Evolutionary conservation across 1,284 basidiomycete genomes (phyloP).

Genomic region (Coniferiporia sulphurascens): DNA sequence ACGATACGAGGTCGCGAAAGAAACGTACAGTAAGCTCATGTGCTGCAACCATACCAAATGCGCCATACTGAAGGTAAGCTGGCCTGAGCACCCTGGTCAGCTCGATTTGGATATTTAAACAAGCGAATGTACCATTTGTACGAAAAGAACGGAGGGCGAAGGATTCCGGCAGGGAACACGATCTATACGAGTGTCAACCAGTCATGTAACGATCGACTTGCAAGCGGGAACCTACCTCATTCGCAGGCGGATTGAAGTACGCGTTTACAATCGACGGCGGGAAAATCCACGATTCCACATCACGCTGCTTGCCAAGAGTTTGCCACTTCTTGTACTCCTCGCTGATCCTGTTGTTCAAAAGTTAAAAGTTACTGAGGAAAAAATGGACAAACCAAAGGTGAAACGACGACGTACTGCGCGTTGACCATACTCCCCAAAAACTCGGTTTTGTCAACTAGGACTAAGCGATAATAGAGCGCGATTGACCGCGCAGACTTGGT

Average conservation of each 20-base stretch:
- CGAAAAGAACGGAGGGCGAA: constrained; percentile 91
- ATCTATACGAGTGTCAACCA: constrained; percentile 50
- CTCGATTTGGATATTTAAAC: constrained; percentile 11
- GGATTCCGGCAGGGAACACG: constrained; percentile 94
- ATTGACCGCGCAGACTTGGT: constrained; percentile 72
- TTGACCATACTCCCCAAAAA: constrained; percentile 86
- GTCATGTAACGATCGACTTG: background rate
- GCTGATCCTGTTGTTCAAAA: constrained; percentile 38
- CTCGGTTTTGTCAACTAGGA: constrained; percentile 60
- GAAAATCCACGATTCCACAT: constrained; percentile 87
- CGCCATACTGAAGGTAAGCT: constrained; percentile 84
- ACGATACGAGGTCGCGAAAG: background rate
- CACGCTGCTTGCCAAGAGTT: constrained; percentile 66
- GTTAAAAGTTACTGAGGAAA: constrained; percentile 12
- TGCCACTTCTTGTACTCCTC: constrained; percentile 68
- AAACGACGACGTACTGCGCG: constrained; percentile 42
- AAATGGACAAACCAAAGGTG: background rate
- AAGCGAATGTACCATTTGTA: constrained; percentile 60
- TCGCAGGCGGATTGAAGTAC: constrained; percentile 76
- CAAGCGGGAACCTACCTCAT: constrained; percentile 49
- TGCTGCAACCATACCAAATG: constrained; percentile 85
- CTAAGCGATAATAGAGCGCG: constrained; percentile 66
- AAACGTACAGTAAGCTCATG: constrained; percentile 78
- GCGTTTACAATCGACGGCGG: constrained; percentile 77
- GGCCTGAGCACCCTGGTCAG: constrained; percentile 47